These are phyloP conservation scores for Choiromyces venosus DNA, from an alignment of 495 filamentous ascomycete genomes.

Conservation along the genomic window DNA sequence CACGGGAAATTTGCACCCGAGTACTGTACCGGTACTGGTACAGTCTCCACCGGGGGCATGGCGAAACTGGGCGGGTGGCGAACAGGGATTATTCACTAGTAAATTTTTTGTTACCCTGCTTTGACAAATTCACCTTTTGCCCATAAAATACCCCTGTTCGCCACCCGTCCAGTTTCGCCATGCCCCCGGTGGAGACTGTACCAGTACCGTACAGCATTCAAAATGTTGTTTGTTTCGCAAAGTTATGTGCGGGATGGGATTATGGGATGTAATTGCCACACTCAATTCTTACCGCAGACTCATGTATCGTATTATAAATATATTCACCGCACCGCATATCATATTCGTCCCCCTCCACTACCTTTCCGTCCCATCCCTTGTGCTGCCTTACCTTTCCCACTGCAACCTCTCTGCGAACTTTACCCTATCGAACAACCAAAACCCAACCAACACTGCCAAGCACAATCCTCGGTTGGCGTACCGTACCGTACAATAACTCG, in stretches of 20 bases:
- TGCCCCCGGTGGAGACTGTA: too few species aligned
- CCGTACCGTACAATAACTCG: background rate
- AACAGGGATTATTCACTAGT: too few species aligned
- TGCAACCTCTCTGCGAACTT: background rate
- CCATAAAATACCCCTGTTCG: too few species aligned
- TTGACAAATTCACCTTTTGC: too few species aligned
- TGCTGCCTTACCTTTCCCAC: too few species aligned
- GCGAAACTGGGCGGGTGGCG: too few species aligned
- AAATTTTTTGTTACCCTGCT: too few species aligned
- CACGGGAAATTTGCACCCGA: background rate
- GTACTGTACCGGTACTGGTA: too few species aligned
- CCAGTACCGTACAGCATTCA: too few species aligned
- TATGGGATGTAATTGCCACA: background rate
- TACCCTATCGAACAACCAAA: background rate
- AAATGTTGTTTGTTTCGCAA: background rate
- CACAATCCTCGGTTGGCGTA: background rate
- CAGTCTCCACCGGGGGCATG: too few species aligned
- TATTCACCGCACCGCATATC: background rate
- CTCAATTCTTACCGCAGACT: conserved; percentile 1
- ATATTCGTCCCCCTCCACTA: background rate
- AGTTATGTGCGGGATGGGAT: background rate
- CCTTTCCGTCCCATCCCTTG: background rate
- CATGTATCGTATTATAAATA: too few species aligned
- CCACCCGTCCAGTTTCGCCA: too few species aligned
- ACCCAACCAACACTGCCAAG: background rate